Evolutionary conservation across 306 rosid species (phyloP).

Genomic region (Vigna trinervia): DNA sequence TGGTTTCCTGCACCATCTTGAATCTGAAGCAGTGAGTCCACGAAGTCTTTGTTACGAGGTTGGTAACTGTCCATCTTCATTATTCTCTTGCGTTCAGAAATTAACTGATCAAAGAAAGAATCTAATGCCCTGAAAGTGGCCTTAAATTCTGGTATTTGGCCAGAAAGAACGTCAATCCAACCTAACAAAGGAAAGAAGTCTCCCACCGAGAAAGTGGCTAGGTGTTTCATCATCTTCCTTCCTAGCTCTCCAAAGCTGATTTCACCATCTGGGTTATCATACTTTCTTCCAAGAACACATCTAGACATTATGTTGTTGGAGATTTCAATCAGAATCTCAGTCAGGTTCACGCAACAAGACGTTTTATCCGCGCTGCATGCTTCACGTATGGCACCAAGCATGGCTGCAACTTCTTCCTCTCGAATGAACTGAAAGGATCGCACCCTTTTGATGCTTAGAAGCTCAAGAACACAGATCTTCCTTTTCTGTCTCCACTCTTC

Average conservation of each 20-base stretch:
- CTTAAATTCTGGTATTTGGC: slow-evolving; percentile 27
- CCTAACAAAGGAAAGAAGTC: slow-evolving; percentile 51
- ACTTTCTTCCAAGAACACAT: slow-evolving; percentile 38
- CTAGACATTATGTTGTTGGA: slow-evolving; percentile 38
- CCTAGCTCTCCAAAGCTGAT: slow-evolving; percentile 10
- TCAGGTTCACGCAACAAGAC: slow-evolving; percentile 4
- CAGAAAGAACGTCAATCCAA: slow-evolving; percentile 55
- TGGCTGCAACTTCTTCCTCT: slow-evolving; percentile 31
- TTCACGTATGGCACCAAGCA: slow-evolving; percentile 18
- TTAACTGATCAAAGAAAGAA: slow-evolving; percentile 38
- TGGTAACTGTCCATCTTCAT: not conserved
- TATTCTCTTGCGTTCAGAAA: slow-evolving; percentile 39
- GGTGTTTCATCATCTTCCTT: not conserved
- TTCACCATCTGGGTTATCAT: not conserved
- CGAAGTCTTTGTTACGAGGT: slow-evolving; percentile 36
- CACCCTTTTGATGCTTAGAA: not conserved
- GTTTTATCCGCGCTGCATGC: not conserved
- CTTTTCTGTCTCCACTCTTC: slow-evolving; percentile 23
- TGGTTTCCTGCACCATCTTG: slow-evolving; percentile 26
- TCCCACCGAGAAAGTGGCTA: slow-evolving; percentile 32
- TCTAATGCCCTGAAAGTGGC: slow-evolving; percentile 28
- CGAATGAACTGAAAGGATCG: not conserved
- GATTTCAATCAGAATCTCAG: slow-evolving; percentile 19
- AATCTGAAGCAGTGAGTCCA: slow-evolving; percentile 49
- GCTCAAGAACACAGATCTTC: not conserved